Evolutionary conservation across 805 yeast species (phyloP), one percentile per base, ranked within the genome.

Genomic region (Brettanomyces nanus): DNA sequence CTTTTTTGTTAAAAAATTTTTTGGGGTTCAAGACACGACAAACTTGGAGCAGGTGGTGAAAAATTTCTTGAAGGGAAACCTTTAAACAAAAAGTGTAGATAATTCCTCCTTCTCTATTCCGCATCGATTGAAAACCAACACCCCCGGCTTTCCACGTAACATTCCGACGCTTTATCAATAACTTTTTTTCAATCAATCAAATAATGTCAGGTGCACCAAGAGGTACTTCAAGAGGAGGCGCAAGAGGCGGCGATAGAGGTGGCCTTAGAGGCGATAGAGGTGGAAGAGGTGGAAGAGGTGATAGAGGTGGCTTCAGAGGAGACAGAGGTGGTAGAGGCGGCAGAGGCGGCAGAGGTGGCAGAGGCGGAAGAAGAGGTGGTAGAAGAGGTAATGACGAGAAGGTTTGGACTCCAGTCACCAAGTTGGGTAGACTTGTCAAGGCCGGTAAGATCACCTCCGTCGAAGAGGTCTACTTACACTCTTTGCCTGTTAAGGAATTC

Each of bases 371-470:
- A 48, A 54, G 56, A 48, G 77, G 83, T 60, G 81, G 89, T 59
- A 73, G 83, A 66, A 77, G 89, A 69, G 74, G 75, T 62, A 77
- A 75, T 55, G 97, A 90, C 75, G 97, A 92, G 80, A 89, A 90
- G 78, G 95, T 94, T 62, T 92, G 98, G 98, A 80, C 80, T 62
- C 98, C 98, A 75, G 97, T 92, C 68, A 92, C 98, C 92, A 92
- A 92, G 82, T 85, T 92, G 68, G 98, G 98, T 75, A 90, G 98
- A 83, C 82, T 92, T 65, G 98, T 92, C 58, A 86, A 87, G 78
- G 95, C 97, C 63, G 95, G 95, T 71, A 90, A 92, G 83, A 78
- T 92, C 73, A 71, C 89, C 67, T 72, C 95, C 63, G 75, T 92
- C 61, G 98, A 92, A 78, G 95, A 92, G 78, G 85, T 92, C 77